phyloP scores from a whole-genome alignment of 2,329 filamentous ascomycete species.

The Aspergillus candidus region DNA sequence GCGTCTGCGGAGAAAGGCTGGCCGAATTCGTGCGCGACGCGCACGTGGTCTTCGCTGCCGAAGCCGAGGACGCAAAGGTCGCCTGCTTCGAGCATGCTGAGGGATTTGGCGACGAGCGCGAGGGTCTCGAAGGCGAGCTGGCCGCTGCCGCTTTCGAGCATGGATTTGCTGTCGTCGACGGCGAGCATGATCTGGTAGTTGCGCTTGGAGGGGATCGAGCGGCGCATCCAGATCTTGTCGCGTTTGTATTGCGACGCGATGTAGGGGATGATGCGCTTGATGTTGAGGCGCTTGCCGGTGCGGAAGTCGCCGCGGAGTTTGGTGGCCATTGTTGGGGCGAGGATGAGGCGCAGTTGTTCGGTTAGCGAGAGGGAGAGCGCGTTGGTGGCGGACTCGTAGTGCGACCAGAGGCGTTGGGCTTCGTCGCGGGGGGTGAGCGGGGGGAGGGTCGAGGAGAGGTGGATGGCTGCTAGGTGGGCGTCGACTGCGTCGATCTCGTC shows the following conservation, averaged over 20 bases:
- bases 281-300: conserved; percentile 95
- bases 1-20: conserved; percentile 74
- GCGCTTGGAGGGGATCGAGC: conserved; percentile 83
- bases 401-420: conserved; percentile 72
- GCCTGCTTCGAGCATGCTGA: conserved; percentile 90
- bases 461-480: conserved; percentile 62
- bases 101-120: conserved; percentile 77
- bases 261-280: conserved; percentile 99
- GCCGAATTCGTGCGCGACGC: conserved; percentile 79
- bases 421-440: conserved; percentile 46
- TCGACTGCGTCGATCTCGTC: conserved; percentile 45
- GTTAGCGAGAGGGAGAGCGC: conserved; percentile 82
- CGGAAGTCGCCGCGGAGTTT: conserved; percentile 96
- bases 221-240: conserved; percentile 99
- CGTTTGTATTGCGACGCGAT: conserved; percentile 97
- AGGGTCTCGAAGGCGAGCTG: conserved; percentile 87
- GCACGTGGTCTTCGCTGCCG: conserved; percentile 64
- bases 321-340: conserved; percentile 88
- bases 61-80: conserved; percentile 91
- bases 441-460: conserved; percentile 52
- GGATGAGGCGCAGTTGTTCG: conserved; percentile 90
- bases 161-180: conserved; percentile 90
- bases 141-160: conserved; percentile 75
- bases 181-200: conserved; percentile 96
- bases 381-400: conserved; percentile 78